A percentile compares a stretch with the other conserved stretches of the same genome.
Evolutionary conservation across 768 basidiomycete genomes (phyloP).

Genomic region (Pisolithus albus): DNA sequence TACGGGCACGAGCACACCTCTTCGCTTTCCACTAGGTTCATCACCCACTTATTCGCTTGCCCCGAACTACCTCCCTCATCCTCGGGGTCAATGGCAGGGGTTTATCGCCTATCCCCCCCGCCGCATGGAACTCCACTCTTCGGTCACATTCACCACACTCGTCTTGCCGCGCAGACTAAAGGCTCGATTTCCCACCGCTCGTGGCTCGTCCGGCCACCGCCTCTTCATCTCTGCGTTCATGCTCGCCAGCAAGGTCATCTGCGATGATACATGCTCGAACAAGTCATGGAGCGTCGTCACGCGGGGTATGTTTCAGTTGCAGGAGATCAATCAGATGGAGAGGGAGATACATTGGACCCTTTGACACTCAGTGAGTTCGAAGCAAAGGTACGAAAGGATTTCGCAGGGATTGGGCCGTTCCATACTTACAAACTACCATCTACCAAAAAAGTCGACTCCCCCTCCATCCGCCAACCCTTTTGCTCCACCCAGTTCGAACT

Average conservation of each 20-base stretch:
- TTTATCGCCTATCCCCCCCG: too few relatives aligned
- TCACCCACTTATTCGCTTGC: conserved; percentile 31
- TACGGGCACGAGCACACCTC: too few relatives aligned
- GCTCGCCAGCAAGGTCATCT: conserved; percentile 72
- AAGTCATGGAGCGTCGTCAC: conserved; percentile 90
- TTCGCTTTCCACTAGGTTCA: conserved; percentile 56
- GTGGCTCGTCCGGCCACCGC: conserved; percentile 66
- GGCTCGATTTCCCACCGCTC: conserved; percentile 64
- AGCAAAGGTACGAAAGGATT: conserved; percentile 52
- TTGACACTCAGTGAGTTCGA: conserved; percentile 57
- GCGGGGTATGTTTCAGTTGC: conserved; percentile 72
- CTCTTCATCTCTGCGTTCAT: conserved; percentile 70
- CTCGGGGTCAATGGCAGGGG: conserved; percentile 13
- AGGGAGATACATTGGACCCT: conserved; percentile 72
- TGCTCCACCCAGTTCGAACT: conserved; percentile 23
- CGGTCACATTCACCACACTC: conserved; percentile 7
- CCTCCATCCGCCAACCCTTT: conserved; percentile 26
- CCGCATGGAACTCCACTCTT: too few relatives aligned
- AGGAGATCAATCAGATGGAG: conserved; percentile 80
- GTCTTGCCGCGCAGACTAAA: conserved; percentile 61
- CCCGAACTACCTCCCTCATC: conserved; percentile 65
- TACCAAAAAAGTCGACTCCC: conserved; percentile 52
- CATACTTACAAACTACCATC: conserved; percentile 57
- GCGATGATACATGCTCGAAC: conserved; percentile 92
- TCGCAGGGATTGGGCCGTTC: conserved; percentile 48